These are phyloP conservation scores for Setaria viridis DNA, from an alignment of 202 grass and related monocot species.

Conservation along the genomic window DNA sequence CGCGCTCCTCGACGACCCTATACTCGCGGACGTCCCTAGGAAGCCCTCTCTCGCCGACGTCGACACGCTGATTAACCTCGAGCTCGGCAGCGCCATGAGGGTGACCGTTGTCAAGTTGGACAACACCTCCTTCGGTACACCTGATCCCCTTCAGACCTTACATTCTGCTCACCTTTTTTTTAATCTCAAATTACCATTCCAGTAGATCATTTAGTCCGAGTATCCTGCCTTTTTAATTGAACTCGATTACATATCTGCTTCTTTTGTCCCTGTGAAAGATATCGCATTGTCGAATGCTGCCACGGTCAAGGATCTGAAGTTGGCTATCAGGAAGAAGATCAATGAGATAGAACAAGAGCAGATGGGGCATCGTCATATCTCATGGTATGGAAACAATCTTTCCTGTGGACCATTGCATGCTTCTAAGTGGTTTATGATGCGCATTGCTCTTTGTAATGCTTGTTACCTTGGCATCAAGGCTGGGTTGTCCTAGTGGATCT, in stretches of 20 bases:
- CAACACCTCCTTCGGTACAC: conserved; percentile 68
- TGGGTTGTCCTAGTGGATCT: not conserved
- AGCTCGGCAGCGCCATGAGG: conserved; percentile 90
- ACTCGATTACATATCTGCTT: not conserved
- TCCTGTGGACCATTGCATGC: not conserved
- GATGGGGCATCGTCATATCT: conserved; percentile 94
- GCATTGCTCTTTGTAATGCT: not conserved
- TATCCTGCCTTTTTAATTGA: not conserved
- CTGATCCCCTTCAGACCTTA: not conserved
- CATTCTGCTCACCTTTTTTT: not conserved
- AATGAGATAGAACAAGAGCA: conserved; percentile 75
- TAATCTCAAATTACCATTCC: not conserved
- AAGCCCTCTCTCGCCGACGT: conserved; percentile 72
- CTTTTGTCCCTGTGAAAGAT: conserved; percentile 48
- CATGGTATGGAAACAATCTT: conserved; percentile 55
- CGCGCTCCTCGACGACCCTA: conserved; percentile 81
- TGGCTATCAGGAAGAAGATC: conserved; percentile 80
- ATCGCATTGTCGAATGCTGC: conserved; percentile 70
- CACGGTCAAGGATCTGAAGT: conserved; percentile 84
- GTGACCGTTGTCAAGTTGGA: conserved; percentile 74
- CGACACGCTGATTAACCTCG: conserved; percentile 85
- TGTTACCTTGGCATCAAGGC: conserved; percentile 9
- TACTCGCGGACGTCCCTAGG: conserved; percentile 71
- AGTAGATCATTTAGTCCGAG: not conserved
- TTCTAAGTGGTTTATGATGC: not conserved